Evolutionary conservation across 139 green algal genomes (phyloP).

Genomic region (Chlorella sp.): DNA sequence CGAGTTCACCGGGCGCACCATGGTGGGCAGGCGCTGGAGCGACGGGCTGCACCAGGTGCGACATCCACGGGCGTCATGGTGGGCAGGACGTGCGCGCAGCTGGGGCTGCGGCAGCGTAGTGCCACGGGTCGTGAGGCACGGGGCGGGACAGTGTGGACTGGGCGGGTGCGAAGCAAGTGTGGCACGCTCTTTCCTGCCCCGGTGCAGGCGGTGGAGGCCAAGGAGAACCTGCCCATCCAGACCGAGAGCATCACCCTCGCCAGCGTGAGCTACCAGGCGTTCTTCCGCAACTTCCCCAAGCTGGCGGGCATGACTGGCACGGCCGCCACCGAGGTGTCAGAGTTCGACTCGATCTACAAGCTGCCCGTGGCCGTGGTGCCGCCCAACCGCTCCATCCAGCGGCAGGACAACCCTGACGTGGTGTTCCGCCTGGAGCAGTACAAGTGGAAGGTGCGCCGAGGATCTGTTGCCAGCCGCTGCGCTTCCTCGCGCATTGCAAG

Average conservation of each 20-base stretch:
- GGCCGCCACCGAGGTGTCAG: constrained; percentile 86
- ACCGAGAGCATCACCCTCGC: constrained; percentile 94
- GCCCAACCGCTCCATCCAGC: constrained; percentile 38
- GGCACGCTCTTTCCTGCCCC: too few relatives aligned
- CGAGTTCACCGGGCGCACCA: constrained; percentile 95
- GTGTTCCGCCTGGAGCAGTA: constrained; percentile 78
- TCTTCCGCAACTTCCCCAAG: constrained; percentile 68
- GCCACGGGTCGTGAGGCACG: too few relatives aligned
- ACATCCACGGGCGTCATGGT: too few relatives aligned
- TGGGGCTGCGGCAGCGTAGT: too few relatives aligned
- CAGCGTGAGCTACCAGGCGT: constrained; percentile 92
- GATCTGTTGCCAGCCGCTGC: too few relatives aligned
- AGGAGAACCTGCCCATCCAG: constrained; percentile 93
- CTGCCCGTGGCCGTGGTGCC: constrained; percentile 79
- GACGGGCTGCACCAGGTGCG: constrained; percentile 84
- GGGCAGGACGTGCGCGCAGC: too few relatives aligned
- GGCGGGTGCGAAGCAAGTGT: too few relatives aligned
- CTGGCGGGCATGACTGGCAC: constrained; percentile 89
- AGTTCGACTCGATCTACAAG: constrained; percentile 97
- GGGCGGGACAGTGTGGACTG: too few relatives aligned
- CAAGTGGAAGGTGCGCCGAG: constrained; percentile 74
- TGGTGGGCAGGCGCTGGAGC: constrained; percentile 86
- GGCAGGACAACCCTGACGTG: constrained; percentile 89
- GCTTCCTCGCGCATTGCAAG: too few relatives aligned
- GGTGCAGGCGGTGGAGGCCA: constrained; percentile 90